Evolutionary conservation across 225 moss, liverwort and hornwort species (phyloP).

Genomic region (Lunularia cruciata): DNA sequence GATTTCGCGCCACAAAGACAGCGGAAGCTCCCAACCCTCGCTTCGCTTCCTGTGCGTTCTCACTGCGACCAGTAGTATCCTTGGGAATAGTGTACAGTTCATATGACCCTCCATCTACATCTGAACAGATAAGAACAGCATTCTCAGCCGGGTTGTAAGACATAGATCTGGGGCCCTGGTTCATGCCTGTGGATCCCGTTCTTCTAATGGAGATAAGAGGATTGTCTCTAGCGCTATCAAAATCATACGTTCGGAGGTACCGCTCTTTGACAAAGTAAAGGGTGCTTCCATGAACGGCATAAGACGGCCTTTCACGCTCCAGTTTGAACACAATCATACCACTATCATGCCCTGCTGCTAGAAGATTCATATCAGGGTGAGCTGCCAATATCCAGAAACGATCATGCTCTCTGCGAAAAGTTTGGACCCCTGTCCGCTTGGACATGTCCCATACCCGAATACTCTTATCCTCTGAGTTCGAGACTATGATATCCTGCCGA

Average conservation of each 20-base stretch:
- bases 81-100: constrained; percentile 92
- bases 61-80: constrained; percentile 82
- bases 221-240: constrained; percentile 74
- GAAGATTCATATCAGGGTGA: constrained; percentile 96
- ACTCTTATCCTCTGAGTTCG: constrained; percentile 97
- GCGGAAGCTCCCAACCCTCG: constrained; percentile 89
- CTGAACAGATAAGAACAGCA: constrained; percentile 86
- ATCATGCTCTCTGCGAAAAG: constrained; percentile 93
- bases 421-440: constrained; percentile 94
- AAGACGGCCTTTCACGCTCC: constrained; percentile 98
- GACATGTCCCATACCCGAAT: constrained; percentile 99
- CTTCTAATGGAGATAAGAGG: constrained; percentile 91
- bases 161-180: constrained; percentile 89
- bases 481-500: constrained; percentile 95
- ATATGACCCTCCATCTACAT: constrained; percentile 95
- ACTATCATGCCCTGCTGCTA: constrained; percentile 98
- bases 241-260: constrained; percentile 92
- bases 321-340: constrained; percentile 99
- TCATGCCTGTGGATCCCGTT: constrained; percentile 83
- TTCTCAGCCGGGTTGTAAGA: constrained; percentile 98
- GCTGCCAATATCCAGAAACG: constrained; percentile 96
- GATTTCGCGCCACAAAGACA: constrained; percentile 90
- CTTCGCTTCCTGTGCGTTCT: constrained; percentile 84
- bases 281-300: constrained; percentile 92
- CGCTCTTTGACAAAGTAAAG: constrained; percentile 97